Base-by-base conservation (phyloP, 1,284 basidiomycete genomes). In the Ganoderma resinaceum region DNA sequence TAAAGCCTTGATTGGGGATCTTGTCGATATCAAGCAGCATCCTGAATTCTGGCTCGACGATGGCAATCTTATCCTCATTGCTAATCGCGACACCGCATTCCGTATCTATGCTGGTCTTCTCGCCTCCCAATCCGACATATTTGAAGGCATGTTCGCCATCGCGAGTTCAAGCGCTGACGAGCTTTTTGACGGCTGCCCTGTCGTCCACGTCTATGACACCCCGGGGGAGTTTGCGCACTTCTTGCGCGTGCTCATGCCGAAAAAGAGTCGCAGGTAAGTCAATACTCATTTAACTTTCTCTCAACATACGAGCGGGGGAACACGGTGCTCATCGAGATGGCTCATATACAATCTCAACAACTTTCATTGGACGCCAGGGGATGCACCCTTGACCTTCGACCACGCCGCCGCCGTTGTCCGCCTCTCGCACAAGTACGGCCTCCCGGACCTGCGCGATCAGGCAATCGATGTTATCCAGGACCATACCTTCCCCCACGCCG, bases 31-130 rank as follows among this genome's bases (percentile, higher is more conserved):
- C 29, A 11, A 46, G 14, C 29, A n/a, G 6, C 29, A 46, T 26
- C 29, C 42, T 2, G 61, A 35, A 29, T 35, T 62, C 31, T 62
- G 61, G 61, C 8, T 62, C 11, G 26, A 46, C 5, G 61, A 62
- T 20, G 61, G 61, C 12, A 62, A 40, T 33, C 42, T 62, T 14
- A 35, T 62, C 43, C 42, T 62, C 42, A 31, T 62, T 20, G 40
- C 42, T 16, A 12, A 31, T 4, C 3, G 29, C 29, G 16, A 49
- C 33, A 62, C 33, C 1, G 69, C 61, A 6, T 76, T 73, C 42
- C 69, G 70, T 18, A 65, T 76, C 5, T 68, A 71, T 46, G 35
- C 62, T 11, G 65, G 64, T 11, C 29, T 75, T 11, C 70, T 76
- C 2, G 67, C 70, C 11, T 40, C 60, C 3, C 68, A 73, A 5